Base-by-base conservation (phyloP, 805 yeast genomes). In the Wickerhamomyces xylosicus region DNA sequence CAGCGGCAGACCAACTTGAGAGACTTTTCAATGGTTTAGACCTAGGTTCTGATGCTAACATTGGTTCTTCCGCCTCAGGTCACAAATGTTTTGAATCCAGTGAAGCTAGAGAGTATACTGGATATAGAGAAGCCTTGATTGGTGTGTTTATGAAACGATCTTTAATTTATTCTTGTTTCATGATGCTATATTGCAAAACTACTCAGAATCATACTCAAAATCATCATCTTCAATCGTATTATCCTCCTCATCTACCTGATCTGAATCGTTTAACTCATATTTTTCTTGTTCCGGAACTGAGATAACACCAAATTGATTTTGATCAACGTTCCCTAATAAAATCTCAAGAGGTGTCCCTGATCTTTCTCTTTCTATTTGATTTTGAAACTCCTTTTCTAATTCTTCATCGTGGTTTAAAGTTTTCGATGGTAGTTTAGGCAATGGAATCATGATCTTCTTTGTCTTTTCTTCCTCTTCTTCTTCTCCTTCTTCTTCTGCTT, bases 171-270 rank as follows among this genome's bases (percentile, higher is more conserved):
- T n/a, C n/a, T n/a, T n/a, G n/a, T n/a, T n/a, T n/a, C n/a, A n/a
- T n/a, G n/a, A n/a, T n/a, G n/a, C n/a, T n/a, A n/a, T n/a, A 33
- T 15, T 33, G 16, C 15, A 15, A 14, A 31, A 29, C 47, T 33
- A 56, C 14, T 54, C 58, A 6, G 59, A 55, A 5, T 70, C 75
- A 47, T 51, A 57, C 19, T 55, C 61, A 33, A 56, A 57, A 0
- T 70, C 76, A 48, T 62, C 71, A 18, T 63, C 71, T 10, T 60
- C 63, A 17, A 19, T 43, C 52, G 22, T 41, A 14, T 31, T 16
- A 13, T 29, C 34, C 15, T 29, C 21, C 21, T 15, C 15, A 19
- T 33, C 19, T 34, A 15, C 11, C 11, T 22, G 36, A 14, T 31
- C 36, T 9, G 17, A 34, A 9, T 13, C 33, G 6, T 6, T 21